Base-by-base conservation (phyloP, 805 yeast genomes). In the Ascoidea asiatica region DNA sequence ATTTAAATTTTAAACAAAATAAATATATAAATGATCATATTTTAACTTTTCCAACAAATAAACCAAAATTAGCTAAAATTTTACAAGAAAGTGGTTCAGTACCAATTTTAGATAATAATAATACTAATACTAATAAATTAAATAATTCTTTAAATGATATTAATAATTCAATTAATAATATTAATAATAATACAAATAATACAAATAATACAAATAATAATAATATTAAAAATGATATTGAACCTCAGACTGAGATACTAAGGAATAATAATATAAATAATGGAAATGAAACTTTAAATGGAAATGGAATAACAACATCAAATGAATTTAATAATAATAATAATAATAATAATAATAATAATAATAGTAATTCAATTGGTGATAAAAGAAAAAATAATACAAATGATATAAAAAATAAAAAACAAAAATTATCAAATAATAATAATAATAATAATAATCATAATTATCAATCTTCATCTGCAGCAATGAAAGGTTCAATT, bases 1-100 rank as follows among this genome's bases (percentile, higher is more conserved):
- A 90, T 63, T 75, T 90, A 59, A 88, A 88, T 62, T 92, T 90
- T 62, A 64, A 74, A 50, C 76, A 81, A 59, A 87, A 83, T 57
- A 73, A 75, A 49, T 89, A 88, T 60, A 75, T 73, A 39, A 75
- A 76, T 45, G 95, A 86, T 58, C 95, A 89, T 56, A 75, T 71
- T 23, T 73, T 90, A 48, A 72, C 73, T 42, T 77, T 88, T 50
- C 95, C 95, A 43, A 69, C 81, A 18, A 79, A 70, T 56, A 85
- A 85, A 61, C 87, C 84, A 21, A 73, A 70, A 37, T 69, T 90
- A 53, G 75, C 81, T 51, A 76, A 78, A 55, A 72, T 85, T 52
- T 71, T 92, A 50, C 72, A 77, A 13, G 95, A 87, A 58, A 74
- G 83, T 37, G 97, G 97, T 0, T 73, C 88, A 3, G 82, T 87